phyloP scores from a whole-genome alignment of 163 green algal species.

The Chloroidium sp. region DNA sequence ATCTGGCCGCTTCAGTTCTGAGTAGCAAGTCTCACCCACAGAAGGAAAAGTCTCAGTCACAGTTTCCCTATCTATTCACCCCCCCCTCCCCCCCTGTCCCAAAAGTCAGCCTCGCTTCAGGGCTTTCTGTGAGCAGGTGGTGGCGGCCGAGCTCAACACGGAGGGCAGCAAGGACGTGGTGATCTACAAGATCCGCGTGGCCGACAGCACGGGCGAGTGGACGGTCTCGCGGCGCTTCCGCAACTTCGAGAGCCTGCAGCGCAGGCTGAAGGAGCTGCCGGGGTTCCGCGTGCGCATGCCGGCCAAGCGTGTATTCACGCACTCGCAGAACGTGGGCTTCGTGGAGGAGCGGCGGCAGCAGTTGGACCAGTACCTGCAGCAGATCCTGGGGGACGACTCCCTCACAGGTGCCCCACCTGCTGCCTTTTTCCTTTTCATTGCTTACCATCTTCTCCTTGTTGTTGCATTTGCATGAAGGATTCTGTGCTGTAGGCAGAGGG shows the following conservation, averaged over 20 bases:
- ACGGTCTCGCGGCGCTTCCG: constrained; percentile 62
- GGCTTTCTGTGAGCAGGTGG: constrained; percentile 27
- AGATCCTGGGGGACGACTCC: constrained; percentile 7
- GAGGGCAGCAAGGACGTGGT: constrained; percentile 51
- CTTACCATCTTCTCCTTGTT: too few species aligned
- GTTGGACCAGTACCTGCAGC: constrained; percentile 31
- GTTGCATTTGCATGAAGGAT: too few species aligned
- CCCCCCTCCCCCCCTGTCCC: background rate
- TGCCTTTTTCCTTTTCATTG: too few species aligned
- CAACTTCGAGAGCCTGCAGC: constrained; percentile 72
- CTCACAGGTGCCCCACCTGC: constrained; percentile 2
- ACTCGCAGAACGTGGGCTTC: constrained; percentile 45
- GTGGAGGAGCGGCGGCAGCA: constrained; percentile 45
- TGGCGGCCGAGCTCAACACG: constrained; percentile 49
- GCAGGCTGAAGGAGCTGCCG: constrained; percentile 24
- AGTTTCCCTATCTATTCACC: too few species aligned
- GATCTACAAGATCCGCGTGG: constrained; percentile 39
- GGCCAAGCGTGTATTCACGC: constrained; percentile 57
- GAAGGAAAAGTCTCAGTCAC: too few species aligned
- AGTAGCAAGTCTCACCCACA: too few species aligned
- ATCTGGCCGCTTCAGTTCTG: too few species aligned
- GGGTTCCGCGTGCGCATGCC: constrained; percentile 44
- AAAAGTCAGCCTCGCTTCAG: background rate
- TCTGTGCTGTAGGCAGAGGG: too few species aligned
- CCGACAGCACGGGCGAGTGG: constrained; percentile 55